Evolutionary conservation across 306 rosid genomes (phyloP), one percentile per base, ranked within the genome.

Genomic region (Hylodesmum podocarpum): DNA sequence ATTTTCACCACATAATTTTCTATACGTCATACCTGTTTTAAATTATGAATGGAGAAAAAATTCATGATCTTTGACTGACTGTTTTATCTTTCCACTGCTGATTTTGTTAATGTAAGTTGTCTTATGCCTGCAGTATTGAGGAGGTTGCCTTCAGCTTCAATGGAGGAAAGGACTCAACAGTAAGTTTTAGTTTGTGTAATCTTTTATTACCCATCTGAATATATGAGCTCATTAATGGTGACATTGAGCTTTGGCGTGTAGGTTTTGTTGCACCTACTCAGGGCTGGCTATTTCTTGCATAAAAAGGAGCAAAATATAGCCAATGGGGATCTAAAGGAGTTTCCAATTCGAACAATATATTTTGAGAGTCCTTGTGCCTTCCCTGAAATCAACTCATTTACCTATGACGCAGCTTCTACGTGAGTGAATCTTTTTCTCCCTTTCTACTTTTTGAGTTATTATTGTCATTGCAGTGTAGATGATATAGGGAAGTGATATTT

Each of bases 91-190:
- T 22, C 63, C 57, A 8, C 39, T 19, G 9, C 39, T 64, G 50
- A 54, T 41, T 74, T 25, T 69, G 34, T 66, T 46, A 49, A 53
- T 77, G 82, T 57, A 50, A 80, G 68, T 59, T 34, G 51, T 49
- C 77, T 69, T 44, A 44, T 79, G 61, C 78, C 66, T 61, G 65
- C 96, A 91, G 97, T 6, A 86, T 87, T 64, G 91, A 94, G 73
- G 98, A 94, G 86, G 93, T 90, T 58, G 90, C 97, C n/a, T 92
- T 94, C 80, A 90, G 98, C 84, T 92, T 94, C 85, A 94, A 94
- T 77, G 98, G 97, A 27, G 98, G 98, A 81, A 94, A 94, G 86
- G 98, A 94, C 88, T 92, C 98, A 55, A 95, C 97, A 0, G 97
- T 95, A 82, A 86, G 93, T 88, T 81, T 76, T 19, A 43, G 64